Base-by-base conservation (phyloP, 2,329 filamentous ascomycete species). In the Delphinella strobiligena region DNA sequence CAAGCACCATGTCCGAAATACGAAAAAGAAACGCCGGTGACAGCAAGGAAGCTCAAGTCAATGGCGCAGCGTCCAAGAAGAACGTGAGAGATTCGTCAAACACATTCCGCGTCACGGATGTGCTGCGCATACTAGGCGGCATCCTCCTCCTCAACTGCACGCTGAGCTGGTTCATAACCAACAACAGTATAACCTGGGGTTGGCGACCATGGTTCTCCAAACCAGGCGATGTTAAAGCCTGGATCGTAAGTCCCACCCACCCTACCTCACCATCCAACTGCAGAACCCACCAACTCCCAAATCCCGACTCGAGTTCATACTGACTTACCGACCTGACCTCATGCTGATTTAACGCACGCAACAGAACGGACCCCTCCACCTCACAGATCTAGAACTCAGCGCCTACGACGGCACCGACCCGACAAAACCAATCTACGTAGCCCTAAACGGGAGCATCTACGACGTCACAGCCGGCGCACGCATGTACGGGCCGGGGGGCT, bases 371-470 rank as follows among this genome's bases (percentile, higher is more conserved):
- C 82, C 85, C 11, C 46, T 83, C 37, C 66, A 72, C 55, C 71
- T 96, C 30, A 94, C 86, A 1, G 80, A 82, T 41, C 67, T 69
- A 15, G 71, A 95, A 59, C 78, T 98, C 36, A 60, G 72, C 34
- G 59, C 66, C 37, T 93, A 82, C 69, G 80, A 93, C 63, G 93
- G 91, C 63, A 72, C 66, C 42, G 78, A 94, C 61, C 67, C 78
- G 8, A 59, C 63, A 5, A 77, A 81, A 44, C 91, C 91, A 5
- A 76, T 96, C 58, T 93, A 94, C 66, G 74, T 98, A 41, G 86
- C 87, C 46, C 78, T 98, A 53, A 89, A 91, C 66, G 80, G 82
- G 54, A 83, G 77, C 42, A 83, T 93, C 62, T 91, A 82, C 70
- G 85, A 93, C 61, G 85, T 93, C 31, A 74, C 75, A n/a, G 63